phyloP scores from a whole-genome alignment of 768 basidiomycete genomes.

The Rhodotorula diobovata region DNA sequence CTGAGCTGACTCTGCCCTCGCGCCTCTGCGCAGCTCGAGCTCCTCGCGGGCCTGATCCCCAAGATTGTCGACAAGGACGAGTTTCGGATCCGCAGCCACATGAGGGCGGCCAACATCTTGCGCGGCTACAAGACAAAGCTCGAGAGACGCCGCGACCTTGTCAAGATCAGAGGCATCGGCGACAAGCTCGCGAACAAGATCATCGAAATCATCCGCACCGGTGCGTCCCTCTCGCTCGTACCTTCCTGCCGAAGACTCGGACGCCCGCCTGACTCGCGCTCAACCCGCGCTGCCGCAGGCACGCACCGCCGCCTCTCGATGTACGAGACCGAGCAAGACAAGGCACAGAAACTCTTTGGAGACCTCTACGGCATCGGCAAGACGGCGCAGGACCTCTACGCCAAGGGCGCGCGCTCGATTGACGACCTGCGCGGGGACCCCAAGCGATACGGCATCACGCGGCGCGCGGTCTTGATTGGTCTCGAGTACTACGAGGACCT shows the following conservation, averaged over 20 bases:
- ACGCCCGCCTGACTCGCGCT: neutral
- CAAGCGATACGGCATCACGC: neutral
- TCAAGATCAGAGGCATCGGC: constrained; percentile 12
- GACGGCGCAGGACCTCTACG: neutral
- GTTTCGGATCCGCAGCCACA: constrained; percentile 12
- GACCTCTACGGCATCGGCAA: constrained; percentile 12
- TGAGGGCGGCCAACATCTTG: neutral
- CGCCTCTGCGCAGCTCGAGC: constrained; percentile 7
- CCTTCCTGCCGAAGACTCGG: neutral
- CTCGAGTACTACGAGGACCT: constrained; percentile 48
- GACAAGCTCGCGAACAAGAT: constrained; percentile 10
- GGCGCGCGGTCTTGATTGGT: constrained; percentile 41
- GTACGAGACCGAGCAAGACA: neutral
- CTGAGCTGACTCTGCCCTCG: neutral
- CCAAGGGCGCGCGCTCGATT: constrained; percentile 4
- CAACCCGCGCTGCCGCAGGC: neutral
- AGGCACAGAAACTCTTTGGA: neutral
- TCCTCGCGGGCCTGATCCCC: neutral
- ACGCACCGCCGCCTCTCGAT: constrained; percentile 5
- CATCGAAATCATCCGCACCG: constrained; percentile 15
- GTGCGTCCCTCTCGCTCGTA: neutral
- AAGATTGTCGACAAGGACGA: neutral
- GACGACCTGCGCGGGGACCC: constrained; percentile 5
- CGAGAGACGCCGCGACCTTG: neutral
- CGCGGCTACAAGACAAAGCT: neutral